Evolutionary conservation across 1,284 basidiomycete genomes (phyloP).

Genomic region (Ganoderma boninense): DNA sequence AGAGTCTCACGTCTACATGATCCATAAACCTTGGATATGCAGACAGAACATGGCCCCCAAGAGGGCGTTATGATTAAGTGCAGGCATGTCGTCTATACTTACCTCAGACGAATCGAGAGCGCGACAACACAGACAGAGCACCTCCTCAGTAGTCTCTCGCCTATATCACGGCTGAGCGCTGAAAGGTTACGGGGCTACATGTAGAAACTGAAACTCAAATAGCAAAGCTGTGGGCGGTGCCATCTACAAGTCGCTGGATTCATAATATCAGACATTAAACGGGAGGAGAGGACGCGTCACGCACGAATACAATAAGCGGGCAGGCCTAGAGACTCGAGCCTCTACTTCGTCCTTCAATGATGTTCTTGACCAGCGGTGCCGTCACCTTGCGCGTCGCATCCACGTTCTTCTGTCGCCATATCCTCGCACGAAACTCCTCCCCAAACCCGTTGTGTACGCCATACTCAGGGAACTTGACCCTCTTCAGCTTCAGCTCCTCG

Average conservation of each 20-base stretch:
- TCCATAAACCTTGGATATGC: no score
- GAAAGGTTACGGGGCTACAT: no score
- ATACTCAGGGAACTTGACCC: constrained; percentile 47
- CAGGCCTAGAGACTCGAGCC: constrained; percentile 20
- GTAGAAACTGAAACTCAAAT: no score
- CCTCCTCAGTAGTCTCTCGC: not conserved
- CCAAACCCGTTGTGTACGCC: constrained; percentile 40
- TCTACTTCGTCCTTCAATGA: constrained; percentile 42
- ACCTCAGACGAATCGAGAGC: no score
- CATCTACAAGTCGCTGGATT: not conserved
- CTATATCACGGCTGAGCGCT: no score
- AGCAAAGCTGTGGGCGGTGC: not conserved
- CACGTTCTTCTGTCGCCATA: constrained; percentile 83
- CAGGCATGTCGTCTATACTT: no score
- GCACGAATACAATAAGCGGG: not conserved
- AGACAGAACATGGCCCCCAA: no score
- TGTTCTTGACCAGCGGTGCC: constrained; percentile 75
- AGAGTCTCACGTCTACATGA: no score
- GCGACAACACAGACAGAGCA: not conserved
- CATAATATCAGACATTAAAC: not conserved
- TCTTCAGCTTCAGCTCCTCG: constrained; percentile 58
- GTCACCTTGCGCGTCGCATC: constrained; percentile 82
- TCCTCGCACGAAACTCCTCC: constrained; percentile 45
- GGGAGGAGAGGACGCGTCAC: not conserved
- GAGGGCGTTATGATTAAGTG: no score